These are phyloP conservation scores for Monilinia polystroma DNA, from an alignment of 2,329 filamentous ascomycete species.

Conservation along the genomic window DNA sequence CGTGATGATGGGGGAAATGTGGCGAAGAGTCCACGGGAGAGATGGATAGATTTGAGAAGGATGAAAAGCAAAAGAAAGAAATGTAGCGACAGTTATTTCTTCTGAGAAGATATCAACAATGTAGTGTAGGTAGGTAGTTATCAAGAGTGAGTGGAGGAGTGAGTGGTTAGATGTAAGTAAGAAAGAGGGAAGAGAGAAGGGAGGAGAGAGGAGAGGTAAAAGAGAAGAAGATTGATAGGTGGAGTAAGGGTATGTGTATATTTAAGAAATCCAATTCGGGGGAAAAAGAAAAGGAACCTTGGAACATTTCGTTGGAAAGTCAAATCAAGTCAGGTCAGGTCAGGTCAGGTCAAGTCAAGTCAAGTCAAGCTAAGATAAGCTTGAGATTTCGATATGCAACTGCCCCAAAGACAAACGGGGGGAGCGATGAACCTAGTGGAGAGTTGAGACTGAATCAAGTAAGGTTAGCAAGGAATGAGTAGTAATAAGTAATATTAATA, in stretches of 20 bases:
- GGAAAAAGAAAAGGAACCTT: neutral
- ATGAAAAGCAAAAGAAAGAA: neutral
- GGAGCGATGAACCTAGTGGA: no score
- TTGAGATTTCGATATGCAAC: slow-evolving; percentile 15
- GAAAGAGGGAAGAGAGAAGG: neutral
- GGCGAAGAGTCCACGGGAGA: neutral
- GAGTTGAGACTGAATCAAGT: no score
- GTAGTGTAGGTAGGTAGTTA: no score
- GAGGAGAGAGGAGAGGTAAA: neutral
- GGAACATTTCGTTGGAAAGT: neutral
- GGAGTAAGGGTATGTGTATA: no score
- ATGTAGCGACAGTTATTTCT: slow-evolving; percentile 11
- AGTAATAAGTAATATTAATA: no score
- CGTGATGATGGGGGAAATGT: neutral
- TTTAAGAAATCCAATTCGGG: neutral
- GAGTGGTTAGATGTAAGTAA: no score
- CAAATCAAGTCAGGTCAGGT: neutral
- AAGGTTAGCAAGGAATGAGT: no score
- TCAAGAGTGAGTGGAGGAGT: neutral
- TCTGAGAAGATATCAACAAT: neutral
- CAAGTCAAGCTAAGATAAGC: neutral
- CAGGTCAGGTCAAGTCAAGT: neutral
- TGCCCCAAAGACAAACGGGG: neutral
- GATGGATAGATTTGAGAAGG: neutral
- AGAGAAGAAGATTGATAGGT: no score